Evolutionary conservation across 805 yeast genomes (phyloP).

Genomic region (Lachancea meyersii): DNA sequence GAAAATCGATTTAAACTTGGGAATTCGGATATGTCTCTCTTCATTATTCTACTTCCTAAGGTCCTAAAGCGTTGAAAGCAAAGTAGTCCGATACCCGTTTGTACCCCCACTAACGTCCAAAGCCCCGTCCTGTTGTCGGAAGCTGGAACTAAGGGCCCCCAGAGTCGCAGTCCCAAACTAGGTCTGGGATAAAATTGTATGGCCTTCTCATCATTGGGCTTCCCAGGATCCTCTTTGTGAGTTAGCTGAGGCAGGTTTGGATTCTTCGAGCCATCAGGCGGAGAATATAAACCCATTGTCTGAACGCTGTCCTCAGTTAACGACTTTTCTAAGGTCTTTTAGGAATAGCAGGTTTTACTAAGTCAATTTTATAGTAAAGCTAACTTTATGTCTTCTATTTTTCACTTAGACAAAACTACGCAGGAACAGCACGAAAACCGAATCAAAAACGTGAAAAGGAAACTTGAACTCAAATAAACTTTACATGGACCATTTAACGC

Average conservation of each 20-base stretch:
- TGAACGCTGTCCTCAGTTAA: background rate
- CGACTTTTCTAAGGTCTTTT: background rate
- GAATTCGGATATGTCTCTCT: constrained; percentile 29
- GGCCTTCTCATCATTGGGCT: constrained; percentile 9
- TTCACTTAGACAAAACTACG: no score
- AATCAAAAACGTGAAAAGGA: no score
- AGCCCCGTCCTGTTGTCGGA: constrained; percentile 55
- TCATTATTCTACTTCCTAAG: constrained; percentile 14
- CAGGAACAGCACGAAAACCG: no score
- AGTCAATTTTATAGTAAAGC: no score
- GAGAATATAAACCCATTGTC: constrained; percentile 30
- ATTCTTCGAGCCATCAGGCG: constrained; percentile 23
- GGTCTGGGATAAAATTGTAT: constrained; percentile 41
- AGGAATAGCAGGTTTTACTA: background rate
- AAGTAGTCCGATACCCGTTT: constrained; percentile 43
- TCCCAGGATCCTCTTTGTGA: constrained; percentile 16
- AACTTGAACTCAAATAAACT: background rate
- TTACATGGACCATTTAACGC: background rate
- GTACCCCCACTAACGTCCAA: constrained; percentile 46
- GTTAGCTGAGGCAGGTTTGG: constrained; percentile 9
- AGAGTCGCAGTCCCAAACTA: constrained; percentile 49
- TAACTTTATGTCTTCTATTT: no score
- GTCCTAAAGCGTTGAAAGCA: constrained; percentile 21
- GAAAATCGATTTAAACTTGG: constrained; percentile 33
- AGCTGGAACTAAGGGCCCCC: constrained; percentile 74